Conservation (phyloP, 805 yeast species). For the Ogataea pignaliae region DNA sequence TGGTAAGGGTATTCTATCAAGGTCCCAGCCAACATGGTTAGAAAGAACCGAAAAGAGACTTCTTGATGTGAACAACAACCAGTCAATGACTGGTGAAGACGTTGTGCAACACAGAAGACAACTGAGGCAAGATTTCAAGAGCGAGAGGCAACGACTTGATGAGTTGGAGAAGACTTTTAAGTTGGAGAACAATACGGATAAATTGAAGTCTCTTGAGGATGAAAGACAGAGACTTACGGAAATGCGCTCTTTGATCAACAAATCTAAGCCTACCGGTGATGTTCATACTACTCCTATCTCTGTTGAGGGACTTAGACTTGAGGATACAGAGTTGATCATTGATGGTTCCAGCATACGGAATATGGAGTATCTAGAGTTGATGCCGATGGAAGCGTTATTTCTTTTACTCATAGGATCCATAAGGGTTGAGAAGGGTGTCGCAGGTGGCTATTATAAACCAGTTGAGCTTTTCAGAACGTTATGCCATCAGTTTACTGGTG, state of each 20-base stretch:
- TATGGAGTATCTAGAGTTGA: conserved; percentile 58
- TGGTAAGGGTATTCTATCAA: conserved; percentile 85
- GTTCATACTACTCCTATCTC: too few species aligned
- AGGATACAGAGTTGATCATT: conserved; percentile 32
- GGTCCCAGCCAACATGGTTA: conserved; percentile 92
- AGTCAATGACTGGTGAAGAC: conserved; percentile 66
- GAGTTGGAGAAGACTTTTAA: conserved; percentile 34
- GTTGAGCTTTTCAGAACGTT: conserved; percentile 12
- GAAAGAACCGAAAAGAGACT: conserved; percentile 58
- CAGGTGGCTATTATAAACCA: not conserved
- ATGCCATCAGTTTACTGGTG: conserved; percentile 8
- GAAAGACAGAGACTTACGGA: conserved; percentile 28
- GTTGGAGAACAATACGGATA: conserved; percentile 10
- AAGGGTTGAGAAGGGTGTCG: conserved; percentile 2
- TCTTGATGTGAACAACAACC: conserved; percentile 16
- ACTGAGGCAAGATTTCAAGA: conserved; percentile 69
- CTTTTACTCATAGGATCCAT: conserved; percentile 42
- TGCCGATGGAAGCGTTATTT: conserved; percentile 73
- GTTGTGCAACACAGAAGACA: conserved; percentile 67
- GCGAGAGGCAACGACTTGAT: conserved; percentile 60
- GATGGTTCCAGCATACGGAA: conserved; percentile 20
- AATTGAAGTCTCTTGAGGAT: conserved; percentile 34
- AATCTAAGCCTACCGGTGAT: conserved; percentile 12
- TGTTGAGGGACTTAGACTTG: conserved; percentile 25
- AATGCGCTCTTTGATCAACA: conserved; percentile 15